Evolutionary conservation across 78 protist species (phyloP).

Genomic region (Pigoraptor vietnamica): DNA sequence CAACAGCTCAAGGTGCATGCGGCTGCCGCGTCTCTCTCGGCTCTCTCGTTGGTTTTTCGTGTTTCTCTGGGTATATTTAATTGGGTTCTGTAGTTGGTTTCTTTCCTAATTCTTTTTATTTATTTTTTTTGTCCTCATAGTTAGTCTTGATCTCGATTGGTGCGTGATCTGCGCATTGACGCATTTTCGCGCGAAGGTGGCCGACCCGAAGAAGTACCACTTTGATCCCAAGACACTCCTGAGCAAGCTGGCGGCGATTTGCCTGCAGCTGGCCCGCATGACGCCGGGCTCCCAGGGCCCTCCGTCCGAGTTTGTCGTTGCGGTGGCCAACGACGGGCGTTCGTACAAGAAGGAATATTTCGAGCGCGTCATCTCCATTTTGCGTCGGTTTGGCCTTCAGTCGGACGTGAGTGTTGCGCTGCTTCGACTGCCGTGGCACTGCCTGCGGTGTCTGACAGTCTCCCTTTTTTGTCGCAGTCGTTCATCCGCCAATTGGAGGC

Average conservation of each 20-base stretch:
- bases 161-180: not conserved
- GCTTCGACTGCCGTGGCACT: not conserved
- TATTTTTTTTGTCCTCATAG: not conserved
- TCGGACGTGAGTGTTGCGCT: not conserved
- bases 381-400: not conserved
- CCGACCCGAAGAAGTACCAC: conserved; percentile 13
- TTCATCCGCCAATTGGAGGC: not conserved
- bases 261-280: not conserved
- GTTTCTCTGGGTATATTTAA: not conserved
- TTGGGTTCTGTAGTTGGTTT: not conserved
- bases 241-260: conserved; percentile 16
- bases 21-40: not conserved
- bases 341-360: conserved; percentile 2
- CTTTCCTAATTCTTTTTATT: not conserved
- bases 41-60: not conserved
- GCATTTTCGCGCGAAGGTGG: not conserved
- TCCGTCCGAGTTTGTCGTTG: conserved; percentile 4
- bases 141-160: not conserved
- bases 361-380: not conserved
- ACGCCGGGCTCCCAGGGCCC: not conserved
- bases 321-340: conserved; percentile 30
- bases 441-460: too few species aligned
- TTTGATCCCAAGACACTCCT: conserved; percentile 19
- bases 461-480: too few species aligned
- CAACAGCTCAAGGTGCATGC: conserved; percentile 30